Base-by-base conservation (phyloP, 768 basidiomycete species). In the Leucocoprinus sp. region DNA sequence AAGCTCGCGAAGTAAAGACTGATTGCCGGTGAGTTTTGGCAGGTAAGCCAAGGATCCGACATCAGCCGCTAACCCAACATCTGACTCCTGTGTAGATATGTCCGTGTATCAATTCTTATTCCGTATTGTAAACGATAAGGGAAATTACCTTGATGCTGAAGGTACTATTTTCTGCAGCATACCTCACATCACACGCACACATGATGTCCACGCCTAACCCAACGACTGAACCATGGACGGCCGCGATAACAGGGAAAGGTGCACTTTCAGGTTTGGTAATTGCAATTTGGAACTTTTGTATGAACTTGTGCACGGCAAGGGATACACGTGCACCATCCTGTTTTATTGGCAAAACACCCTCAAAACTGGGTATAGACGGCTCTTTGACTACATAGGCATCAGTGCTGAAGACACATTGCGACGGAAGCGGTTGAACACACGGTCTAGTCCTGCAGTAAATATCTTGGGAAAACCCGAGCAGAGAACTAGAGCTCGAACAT, bases 1-100 rank as follows among this genome's bases (percentile, higher is more conserved):
- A 9, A 93, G 69, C 58, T 95, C 92, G 37, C 76, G 72, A 2
- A 79, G 64, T 9, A 84, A 68, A 1, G 83, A 86, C 22, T 76
- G 71, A 62, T 90, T 92, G 0, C 80, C 87, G 0, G 75, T 74
- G 37, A 87, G 70, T 54, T 88, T 87, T 0, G 86, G 88, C 5
- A 93, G 66, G 41, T 82, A 79, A 1, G 91, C 86, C 5, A 95
- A 75, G 0, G 88, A 80, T 0, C 93, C 93, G 31, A 93, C 80
- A 57, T 93, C 92, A 0, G 92, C 83, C 2, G 92, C 91, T 0
- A 95, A 68, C 0, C 86, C 91, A 19, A 92, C 73, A 56, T 92
- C 86, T 2, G 90, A 82, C 70, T 93, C 88, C 87, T 90, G 55
- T 9, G 59, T 15, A 29, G 23, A 9, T 37, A n/a, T n/a, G n/a